Evolutionary conservation across 148 eudicot genomes (phyloP).

Genomic region (Silene uniflora): DNA sequence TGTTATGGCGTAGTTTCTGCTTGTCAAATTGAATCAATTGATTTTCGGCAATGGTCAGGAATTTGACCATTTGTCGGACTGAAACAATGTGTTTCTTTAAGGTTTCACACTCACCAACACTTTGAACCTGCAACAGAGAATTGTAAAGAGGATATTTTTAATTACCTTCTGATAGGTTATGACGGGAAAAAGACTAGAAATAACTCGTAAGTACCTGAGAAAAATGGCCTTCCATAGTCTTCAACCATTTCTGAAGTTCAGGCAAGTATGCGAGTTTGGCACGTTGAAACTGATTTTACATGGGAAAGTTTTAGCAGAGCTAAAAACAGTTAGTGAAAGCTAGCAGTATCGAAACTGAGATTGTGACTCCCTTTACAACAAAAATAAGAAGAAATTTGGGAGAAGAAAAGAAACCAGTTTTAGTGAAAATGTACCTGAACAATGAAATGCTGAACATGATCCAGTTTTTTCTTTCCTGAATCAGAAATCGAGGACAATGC

Average conservation of each 20-base stretch:
- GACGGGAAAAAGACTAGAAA: background rate
- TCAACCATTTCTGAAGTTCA: background rate
- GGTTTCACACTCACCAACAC: background rate
- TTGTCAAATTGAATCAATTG: slow-evolving; percentile 2
- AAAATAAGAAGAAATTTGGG: background rate
- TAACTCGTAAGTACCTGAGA: slow-evolving; percentile 11
- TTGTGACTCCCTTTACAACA: too few relatives aligned
- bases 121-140: slow-evolving; percentile 15
- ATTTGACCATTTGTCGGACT: background rate
- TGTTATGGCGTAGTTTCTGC: background rate
- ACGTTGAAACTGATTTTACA: slow-evolving; percentile 19
- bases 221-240: background rate
- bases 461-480: background rate
- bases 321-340: too few relatives aligned
- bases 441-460: background rate
- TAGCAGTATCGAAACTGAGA: background rate
- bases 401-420: background rate
- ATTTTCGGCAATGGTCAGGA: background rate
- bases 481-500: background rate
- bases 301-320: background rate
- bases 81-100: background rate
- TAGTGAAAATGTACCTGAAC: background rate
- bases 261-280: slow-evolving; percentile 12
- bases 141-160: background rate
- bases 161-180: background rate